Base-by-base conservation (phyloP, 192 early-diverging fungal species). In the Phlyctochytrium arcticum region DNA sequence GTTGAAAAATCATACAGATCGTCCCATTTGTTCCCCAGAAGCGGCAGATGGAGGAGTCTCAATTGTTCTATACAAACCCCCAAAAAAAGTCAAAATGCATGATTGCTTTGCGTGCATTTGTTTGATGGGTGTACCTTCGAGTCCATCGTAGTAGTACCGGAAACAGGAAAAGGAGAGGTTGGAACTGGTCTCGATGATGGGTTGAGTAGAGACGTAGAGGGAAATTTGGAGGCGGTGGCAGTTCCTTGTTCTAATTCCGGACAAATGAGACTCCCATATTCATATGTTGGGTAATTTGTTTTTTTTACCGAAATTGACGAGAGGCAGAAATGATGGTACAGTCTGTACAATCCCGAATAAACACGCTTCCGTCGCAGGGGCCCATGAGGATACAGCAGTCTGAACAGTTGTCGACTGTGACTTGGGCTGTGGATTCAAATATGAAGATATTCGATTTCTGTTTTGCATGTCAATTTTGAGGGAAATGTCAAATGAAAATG, bases 281-380 rank as follows among this genome's bases (percentile, higher is more conserved):
- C n/a, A n/a, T n/a, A n/a, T n/a, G n/a, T n/a, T n/a, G n/a, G n/a
- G n/a, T n/a, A n/a, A n/a, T n/a, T n/a, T n/a, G n/a, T n/a, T n/a
- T n/a, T n/a, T 24, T 50, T 29, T 63, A 69, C 68, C 72, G n/a
- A 23, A 74, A 57, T 35, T 74, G 72, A 31, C 66, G 72, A 12
- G 39, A 26, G 6, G 72, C 72, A 54, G 27, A 36, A 1, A 74
- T 56, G 35, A 74, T 17, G 3, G 56, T 59, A 21, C 54, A 67
- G 21, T 70, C 51, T 31, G 26, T n/a, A 31, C 66, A 72, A 49
- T 71, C 72, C 9, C 72, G 21, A 26, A 74, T 24, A 39, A 74
- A 74, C 32, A 74, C 57, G 21, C 62, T 51, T 10, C 72, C 72
- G n/a, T 74, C 67, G 23, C 63, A 74, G n/a, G 72, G 72, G 1